A percentile compares a stretch with the other conserved stretches of the same genome.
These are phyloP conservation scores for Phalaenopsis aphrodite DNA, from an alignment of 106 monocot genomes.

Conservation along the genomic window DNA sequence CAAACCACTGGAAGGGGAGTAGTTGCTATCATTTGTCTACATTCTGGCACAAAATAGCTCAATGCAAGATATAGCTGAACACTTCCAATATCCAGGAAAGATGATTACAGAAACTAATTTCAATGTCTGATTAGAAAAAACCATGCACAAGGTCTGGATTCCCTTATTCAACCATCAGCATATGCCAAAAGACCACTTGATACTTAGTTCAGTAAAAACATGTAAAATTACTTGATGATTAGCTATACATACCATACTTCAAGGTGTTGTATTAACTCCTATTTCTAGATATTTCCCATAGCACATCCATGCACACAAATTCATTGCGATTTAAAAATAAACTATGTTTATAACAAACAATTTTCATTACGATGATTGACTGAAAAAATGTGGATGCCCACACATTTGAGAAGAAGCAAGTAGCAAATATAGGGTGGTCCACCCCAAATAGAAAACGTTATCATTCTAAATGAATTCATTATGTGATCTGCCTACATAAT, in stretches of 20 bases:
- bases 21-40: not conserved
- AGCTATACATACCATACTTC: not conserved
- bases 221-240: no score
- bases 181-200: not conserved
- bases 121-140: not conserved
- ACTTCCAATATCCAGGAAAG: not conserved
- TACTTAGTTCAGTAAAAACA: no score
- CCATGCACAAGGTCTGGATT: not conserved
- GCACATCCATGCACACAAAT: not conserved
- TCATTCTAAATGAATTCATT: not conserved
- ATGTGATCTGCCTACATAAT: not conserved
- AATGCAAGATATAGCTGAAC: not conserved
- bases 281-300: not conserved
- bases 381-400: not conserved
- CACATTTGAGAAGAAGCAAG: not conserved
- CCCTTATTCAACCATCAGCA: not conserved
- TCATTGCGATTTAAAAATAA: not conserved
- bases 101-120: no score
- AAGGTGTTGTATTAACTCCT: not conserved
- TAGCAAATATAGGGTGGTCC: not conserved
- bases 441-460: not conserved
- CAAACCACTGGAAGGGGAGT: not conserved
- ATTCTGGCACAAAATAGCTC: not conserved
- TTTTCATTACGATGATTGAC: not conserved
- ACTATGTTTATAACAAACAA: not conserved